Evolutionary conservation across 768 basidiomycete species (phyloP).

Genomic region (Tulasnella sp.): DNA sequence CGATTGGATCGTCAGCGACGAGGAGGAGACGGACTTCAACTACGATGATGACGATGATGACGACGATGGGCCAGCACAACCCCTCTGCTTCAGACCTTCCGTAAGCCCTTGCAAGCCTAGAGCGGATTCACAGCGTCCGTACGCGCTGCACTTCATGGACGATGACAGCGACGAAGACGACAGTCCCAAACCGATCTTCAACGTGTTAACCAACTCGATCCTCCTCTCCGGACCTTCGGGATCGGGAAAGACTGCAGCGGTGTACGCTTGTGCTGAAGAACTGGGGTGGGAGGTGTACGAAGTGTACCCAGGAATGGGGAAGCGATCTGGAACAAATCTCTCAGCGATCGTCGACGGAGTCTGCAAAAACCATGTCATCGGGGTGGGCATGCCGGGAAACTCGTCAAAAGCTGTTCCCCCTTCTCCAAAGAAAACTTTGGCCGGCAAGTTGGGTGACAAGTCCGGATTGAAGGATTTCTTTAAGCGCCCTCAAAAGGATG

Average conservation of each 20-base stretch:
- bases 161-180: background rate
- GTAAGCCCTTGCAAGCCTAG: slow-evolving; percentile 4
- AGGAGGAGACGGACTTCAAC: slow-evolving; percentile 30
- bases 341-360: slow-evolving; percentile 81
- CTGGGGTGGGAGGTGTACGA: slow-evolving; percentile 95
- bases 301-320: slow-evolving; percentile 92
- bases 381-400: slow-evolving; percentile 9
- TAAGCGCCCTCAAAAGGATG: background rate
- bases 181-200: slow-evolving; percentile 4
- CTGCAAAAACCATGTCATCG: slow-evolving; percentile 81
- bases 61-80: slow-evolving; percentile 9
- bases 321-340: slow-evolving; percentile 66
- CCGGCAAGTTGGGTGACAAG: background rate
- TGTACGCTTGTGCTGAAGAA: slow-evolving; percentile 90
- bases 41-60: slow-evolving; percentile 26
- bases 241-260: slow-evolving; percentile 80
- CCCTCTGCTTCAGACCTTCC: slow-evolving; percentile 2
- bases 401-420: background rate
- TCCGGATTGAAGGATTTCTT: background rate
- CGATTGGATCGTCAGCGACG: slow-evolving; percentile 44
- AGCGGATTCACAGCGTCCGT: background rate
- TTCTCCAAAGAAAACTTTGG: background rate
- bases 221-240: slow-evolving; percentile 75
- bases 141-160: background rate
- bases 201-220: slow-evolving; percentile 67